Conservation (phyloP, 805 yeast genomes). For the Pichia phayaonensis region DNA sequence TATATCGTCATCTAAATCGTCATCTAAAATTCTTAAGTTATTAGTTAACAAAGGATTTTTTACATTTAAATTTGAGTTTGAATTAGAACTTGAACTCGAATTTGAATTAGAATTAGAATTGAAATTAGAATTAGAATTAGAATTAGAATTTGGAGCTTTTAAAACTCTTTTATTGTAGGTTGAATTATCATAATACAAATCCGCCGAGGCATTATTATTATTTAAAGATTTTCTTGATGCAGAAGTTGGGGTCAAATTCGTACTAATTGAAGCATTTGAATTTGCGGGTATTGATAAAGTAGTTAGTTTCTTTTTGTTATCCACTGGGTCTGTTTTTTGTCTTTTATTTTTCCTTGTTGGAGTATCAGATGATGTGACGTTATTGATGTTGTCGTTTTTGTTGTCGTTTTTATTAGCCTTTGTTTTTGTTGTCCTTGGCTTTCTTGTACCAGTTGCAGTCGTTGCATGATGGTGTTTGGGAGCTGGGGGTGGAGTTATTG, state of each 20-base stretch:
- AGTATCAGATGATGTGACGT: slow-evolving; percentile 5
- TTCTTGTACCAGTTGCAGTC: slow-evolving; percentile 30
- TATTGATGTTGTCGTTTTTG: not conserved
- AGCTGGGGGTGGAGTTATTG: slow-evolving; percentile 48
- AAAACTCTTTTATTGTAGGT: not conserved
- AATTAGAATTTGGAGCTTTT: slow-evolving; percentile 4
- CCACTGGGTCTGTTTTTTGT: slow-evolving; percentile 3
- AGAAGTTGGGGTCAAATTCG: slow-evolving; percentile 2
- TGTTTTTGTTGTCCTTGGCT: slow-evolving; percentile 11
- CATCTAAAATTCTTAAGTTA: slow-evolving; percentile 1
- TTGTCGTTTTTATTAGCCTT: not conserved
- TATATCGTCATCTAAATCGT: slow-evolving; percentile 4
- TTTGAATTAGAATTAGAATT: not conserved
- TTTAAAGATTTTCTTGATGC: slow-evolving; percentile 1
- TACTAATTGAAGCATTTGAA: not conserved
- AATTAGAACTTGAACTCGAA: not conserved
- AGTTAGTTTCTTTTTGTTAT: not conserved
- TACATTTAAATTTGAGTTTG: not conserved
- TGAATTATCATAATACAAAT: not conserved
- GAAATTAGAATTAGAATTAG: not conserved
- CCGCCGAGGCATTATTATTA: not conserved
- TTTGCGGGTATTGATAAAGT: not conserved
- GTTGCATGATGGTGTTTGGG: slow-evolving; percentile 65
- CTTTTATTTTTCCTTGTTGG: slow-evolving; percentile 5
- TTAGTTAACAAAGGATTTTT: not conserved